phyloP scores from a whole-genome alignment of 2,329 filamentous ascomycete genomes.

The Geosmithia flava region DNA sequence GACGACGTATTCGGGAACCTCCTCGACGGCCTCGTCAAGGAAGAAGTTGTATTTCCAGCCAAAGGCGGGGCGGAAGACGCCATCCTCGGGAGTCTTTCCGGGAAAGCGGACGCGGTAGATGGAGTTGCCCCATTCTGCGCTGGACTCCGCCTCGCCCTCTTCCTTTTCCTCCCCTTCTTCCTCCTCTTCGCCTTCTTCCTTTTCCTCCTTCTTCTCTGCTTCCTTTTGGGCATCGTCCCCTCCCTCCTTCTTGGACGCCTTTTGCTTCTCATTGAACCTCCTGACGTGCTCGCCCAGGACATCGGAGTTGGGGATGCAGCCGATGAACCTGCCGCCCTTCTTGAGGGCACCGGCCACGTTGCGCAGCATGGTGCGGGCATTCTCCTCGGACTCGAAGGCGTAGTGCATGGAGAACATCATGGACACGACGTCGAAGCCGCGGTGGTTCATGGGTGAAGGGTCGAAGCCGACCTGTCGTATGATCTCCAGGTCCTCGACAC shows the following conservation, averaged over 20 bases:
- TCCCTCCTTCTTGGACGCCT: conserved; percentile 19
- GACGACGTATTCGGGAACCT: conserved; percentile 93
- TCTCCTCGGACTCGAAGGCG: conserved; percentile 84
- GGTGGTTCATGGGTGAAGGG: conserved; percentile 55
- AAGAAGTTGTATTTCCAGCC: conserved; percentile 99
- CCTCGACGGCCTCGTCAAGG: conserved; percentile 89
- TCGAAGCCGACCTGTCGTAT: conserved; percentile 83
- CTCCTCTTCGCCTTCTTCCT: conserved; percentile 16
- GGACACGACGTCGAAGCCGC: conserved; percentile 89
- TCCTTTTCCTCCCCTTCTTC: conserved; percentile 36
- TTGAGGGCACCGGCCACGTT: conserved; percentile 86
- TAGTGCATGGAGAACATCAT: conserved; percentile 99
- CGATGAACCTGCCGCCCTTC: conserved; percentile 89
- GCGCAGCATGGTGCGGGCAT: conserved; percentile 81
- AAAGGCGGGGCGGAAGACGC: conserved; percentile 85
- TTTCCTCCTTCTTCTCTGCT: conserved; percentile 11
- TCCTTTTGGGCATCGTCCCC: conserved; percentile 3
- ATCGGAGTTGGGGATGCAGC: conserved; percentile 94
- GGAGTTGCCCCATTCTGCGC: conserved; percentile 80
- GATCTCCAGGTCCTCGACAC: conserved; percentile 69
- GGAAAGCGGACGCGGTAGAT: conserved; percentile 90
- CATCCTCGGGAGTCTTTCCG: conserved; percentile 68
- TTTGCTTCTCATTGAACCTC: conserved; percentile 50
- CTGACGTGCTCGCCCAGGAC: conserved; percentile 71
- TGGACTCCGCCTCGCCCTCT: conserved; percentile 50